These are phyloP conservation scores for Penicillium psychrosexuale DNA, from an alignment of 2,329 filamentous ascomycete genomes.

Conservation along the genomic window DNA sequence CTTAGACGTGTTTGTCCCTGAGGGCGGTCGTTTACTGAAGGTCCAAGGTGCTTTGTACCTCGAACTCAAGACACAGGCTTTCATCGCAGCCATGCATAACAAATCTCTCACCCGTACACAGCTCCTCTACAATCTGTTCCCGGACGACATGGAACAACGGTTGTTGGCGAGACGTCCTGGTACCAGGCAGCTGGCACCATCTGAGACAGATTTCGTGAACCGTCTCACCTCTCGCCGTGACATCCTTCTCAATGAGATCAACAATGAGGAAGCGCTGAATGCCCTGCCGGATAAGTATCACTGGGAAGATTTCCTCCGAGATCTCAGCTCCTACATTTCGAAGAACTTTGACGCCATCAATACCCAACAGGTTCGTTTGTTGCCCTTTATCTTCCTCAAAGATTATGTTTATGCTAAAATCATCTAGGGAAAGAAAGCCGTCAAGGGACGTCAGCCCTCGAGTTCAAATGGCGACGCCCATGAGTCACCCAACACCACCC, in stretches of 20 bases:
- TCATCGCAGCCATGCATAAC: slow-evolving; percentile 59
- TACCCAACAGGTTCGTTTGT: slow-evolving; percentile 43
- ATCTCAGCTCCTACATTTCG: slow-evolving; percentile 57
- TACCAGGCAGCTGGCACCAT: slow-evolving; percentile 53
- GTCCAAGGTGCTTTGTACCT: slow-evolving; percentile 60
- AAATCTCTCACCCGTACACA: slow-evolving; percentile 55
- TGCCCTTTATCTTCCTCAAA: neutral
- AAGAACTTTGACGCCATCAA: slow-evolving; percentile 56
- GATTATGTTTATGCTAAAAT: slow-evolving; percentile 18
- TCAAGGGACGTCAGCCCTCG: slow-evolving; percentile 38
- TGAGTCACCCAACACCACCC: slow-evolving; percentile 37
- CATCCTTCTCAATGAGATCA: slow-evolving; percentile 55
- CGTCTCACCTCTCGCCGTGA: slow-evolving; percentile 54
- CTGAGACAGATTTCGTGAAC: slow-evolving; percentile 59
- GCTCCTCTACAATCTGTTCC: slow-evolving; percentile 59
- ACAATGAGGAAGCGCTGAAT: slow-evolving; percentile 48
- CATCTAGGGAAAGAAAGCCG: slow-evolving; percentile 38
- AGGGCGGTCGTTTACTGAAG: slow-evolving; percentile 57
- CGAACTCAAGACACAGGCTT: slow-evolving; percentile 66
- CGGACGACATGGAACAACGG: slow-evolving; percentile 53
- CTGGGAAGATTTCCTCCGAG: slow-evolving; percentile 62
- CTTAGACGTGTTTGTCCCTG: slow-evolving; percentile 61
- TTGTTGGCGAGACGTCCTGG: slow-evolving; percentile 56
- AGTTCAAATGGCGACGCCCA: slow-evolving; percentile 38
- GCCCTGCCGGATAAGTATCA: slow-evolving; percentile 58